These are phyloP conservation scores for Escovopsis weberi DNA, from an alignment of 2,329 filamentous ascomycete genomes.

Conservation along the genomic window DNA sequence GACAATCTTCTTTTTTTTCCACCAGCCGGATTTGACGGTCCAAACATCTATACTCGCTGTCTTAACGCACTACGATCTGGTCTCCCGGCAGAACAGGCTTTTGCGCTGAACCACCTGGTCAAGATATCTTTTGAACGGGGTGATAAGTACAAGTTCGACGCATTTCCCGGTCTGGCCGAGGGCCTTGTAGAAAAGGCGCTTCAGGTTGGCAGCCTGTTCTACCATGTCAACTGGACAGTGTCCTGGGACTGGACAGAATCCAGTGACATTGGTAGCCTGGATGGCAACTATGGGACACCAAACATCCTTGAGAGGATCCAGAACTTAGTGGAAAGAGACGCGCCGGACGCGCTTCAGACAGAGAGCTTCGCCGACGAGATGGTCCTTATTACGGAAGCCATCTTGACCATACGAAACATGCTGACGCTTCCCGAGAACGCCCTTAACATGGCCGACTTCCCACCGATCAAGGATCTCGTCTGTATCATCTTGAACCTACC, in stretches of 20 bases:
- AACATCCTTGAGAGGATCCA: conserved; percentile 52
- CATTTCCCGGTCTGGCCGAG: conserved; percentile 78
- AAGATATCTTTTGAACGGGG: conserved; percentile 91
- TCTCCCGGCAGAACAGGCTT: conserved; percentile 72
- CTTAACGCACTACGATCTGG: conserved; percentile 70
- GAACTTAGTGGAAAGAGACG: conserved; percentile 41
- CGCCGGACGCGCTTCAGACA: conserved; percentile 58
- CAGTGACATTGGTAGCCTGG: conserved; percentile 30
- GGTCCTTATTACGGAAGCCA: conserved; percentile 69
- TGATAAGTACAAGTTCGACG: conserved; percentile 91
- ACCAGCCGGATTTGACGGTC: conserved; percentile 50
- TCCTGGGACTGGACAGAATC: conserved; percentile 49
- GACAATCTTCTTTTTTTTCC: neutral
- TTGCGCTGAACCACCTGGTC: conserved; percentile 81
- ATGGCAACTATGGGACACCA: conserved; percentile 34
- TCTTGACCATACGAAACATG: conserved; percentile 87
- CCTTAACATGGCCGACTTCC: conserved; percentile 59
- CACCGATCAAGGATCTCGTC: conserved; percentile 64
- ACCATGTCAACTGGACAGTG: conserved; percentile 68
- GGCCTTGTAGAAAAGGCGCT: conserved; percentile 75
- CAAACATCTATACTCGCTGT: conserved; percentile 84
- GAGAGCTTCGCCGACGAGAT: conserved; percentile 56
- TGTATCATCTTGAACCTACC: conserved; percentile 73
- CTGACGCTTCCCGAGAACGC: conserved; percentile 87
- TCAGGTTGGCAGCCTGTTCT: conserved; percentile 64